Base-by-base conservation (phyloP, 139 green algal species). In the Volvox africanus region DNA sequence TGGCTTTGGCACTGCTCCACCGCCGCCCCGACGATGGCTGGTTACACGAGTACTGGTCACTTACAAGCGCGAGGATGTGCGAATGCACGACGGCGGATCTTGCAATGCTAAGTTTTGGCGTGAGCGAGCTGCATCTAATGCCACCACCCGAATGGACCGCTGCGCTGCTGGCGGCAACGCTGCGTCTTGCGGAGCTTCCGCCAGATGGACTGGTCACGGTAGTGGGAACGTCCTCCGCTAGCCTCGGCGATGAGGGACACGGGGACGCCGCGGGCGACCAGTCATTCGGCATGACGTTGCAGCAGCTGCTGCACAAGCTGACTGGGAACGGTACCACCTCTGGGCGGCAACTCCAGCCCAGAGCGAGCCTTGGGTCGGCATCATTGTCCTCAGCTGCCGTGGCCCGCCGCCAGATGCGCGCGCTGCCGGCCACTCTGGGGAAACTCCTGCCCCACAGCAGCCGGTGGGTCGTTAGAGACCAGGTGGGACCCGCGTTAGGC, bases 61-160 rank as follows among this genome's bases (percentile, higher is more conserved):
- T 71, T 20, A 32, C 69, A 1, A 0, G 2, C 9, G 9, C 37
- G 17, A 50, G 21, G n/a, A n/a, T 89, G 28, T 19, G 5, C 1
- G 69, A 82, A 17, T 80, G 33, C 24, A 61, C 69, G 28, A 78
- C 71, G 1, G n/a, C 37, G 2, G 85, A 89, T n/a, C 85, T 89
- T n/a, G 85, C 69, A 1, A 89, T 89, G 85, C 69, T 89, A 13
- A 61, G 28, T 30, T 82, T 44, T 30, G 85, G 44, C 16, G 18
- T 89, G 0, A 81, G 35, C n/a, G 37, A 82, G 37, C 69, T 89
- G n/a, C 3, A 26, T 36, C 69, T 89, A 5, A 14, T 55, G 69
- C 37, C 85, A 44, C 85, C 85, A 30, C 44, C 44, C 12, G 28
- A 20, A 9, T 89, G 85, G 85, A 20, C 18, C 0, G 5, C 62